phyloP scores from a whole-genome alignment of 73 alveolate genomes.

The Paramecium octaurelia region DNA sequence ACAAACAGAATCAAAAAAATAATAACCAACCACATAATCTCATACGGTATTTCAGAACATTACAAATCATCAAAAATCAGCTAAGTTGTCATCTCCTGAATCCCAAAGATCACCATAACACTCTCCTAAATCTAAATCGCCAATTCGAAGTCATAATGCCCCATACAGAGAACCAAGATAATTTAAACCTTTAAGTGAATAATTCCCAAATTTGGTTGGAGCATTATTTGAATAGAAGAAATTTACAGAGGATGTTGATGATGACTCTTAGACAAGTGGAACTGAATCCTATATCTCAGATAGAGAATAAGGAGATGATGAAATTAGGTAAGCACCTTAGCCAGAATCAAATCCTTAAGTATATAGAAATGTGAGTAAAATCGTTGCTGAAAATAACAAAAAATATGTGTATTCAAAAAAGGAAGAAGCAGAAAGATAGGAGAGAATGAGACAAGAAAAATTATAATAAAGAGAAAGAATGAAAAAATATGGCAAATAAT shows the following conservation, averaged over 20 bases:
- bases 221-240: background rate
- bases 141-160: background rate
- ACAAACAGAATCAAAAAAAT: background rate
- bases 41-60: background rate
- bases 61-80: background rate
- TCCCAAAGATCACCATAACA: background rate
- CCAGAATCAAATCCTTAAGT: constrained; percentile 24
- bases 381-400: background rate
- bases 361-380: background rate
- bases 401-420: background rate
- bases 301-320: background rate
- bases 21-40: background rate
- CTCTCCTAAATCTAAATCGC: background rate
- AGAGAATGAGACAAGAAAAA: background rate
- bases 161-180: constrained; percentile 38
- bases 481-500: constrained; percentile 4
- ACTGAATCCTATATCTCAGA: background rate
- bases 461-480: constrained; percentile 4
- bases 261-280: constrained; percentile 2
- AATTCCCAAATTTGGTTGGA: constrained; percentile 7
- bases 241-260: background rate
- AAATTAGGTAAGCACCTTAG: background rate
- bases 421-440: background rate
- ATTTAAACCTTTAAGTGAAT: constrained; percentile 24
- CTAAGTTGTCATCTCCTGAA: background rate